A percentile compares a stretch with the other conserved stretches of the same genome.
Conservation (phyloP, 108 stramenopile species). For the Pelagomonas calceolata region DNA sequence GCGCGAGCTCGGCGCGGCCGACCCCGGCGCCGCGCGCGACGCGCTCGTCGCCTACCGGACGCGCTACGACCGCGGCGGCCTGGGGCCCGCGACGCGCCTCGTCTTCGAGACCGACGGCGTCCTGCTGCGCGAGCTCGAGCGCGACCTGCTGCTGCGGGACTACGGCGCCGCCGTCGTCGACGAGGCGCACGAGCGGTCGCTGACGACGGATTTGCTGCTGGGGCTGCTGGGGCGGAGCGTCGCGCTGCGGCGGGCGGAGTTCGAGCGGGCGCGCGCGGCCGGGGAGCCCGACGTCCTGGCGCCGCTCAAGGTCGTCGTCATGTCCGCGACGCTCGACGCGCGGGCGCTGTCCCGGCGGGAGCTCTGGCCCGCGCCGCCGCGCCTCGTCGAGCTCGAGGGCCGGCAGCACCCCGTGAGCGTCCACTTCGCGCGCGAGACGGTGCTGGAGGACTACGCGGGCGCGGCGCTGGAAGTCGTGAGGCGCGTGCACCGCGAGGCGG, state of each 20-base stretch:
- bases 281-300: slow-evolving; percentile 26
- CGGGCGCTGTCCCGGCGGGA: no score
- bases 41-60: slow-evolving; percentile 81
- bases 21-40: slow-evolving; percentile 6
- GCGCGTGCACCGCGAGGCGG: slow-evolving; percentile 74
- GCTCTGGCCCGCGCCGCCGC: slow-evolving; percentile 47
- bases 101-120: slow-evolving; percentile 99
- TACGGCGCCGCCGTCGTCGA: slow-evolving; percentile 84
- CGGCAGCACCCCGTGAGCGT: slow-evolving; percentile 85
- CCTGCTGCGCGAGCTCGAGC: slow-evolving; percentile 77
- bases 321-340: slow-evolving; percentile 93
- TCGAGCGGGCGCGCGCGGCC: slow-evolving; percentile 30
- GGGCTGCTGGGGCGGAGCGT: slow-evolving; percentile 74
- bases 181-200: slow-evolving; percentile 85
- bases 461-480: slow-evolving; percentile 57
- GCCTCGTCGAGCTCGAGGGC: slow-evolving; percentile 73
- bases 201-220: slow-evolving; percentile 92
- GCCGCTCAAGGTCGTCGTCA: slow-evolving; percentile 87
- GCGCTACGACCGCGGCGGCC: slow-evolving; percentile 75
- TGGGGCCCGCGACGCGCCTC: slow-evolving; percentile 60
- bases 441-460: slow-evolving; percentile 71
- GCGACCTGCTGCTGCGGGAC: slow-evolving; percentile 76
- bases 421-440: slow-evolving; percentile 89
- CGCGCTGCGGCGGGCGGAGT: slow-evolving; percentile 62
- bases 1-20: slow-evolving; percentile 68